Conservation (phyloP, 371 early-diverging fungal species). For the Dinochytrium kinnereticum region DNA sequence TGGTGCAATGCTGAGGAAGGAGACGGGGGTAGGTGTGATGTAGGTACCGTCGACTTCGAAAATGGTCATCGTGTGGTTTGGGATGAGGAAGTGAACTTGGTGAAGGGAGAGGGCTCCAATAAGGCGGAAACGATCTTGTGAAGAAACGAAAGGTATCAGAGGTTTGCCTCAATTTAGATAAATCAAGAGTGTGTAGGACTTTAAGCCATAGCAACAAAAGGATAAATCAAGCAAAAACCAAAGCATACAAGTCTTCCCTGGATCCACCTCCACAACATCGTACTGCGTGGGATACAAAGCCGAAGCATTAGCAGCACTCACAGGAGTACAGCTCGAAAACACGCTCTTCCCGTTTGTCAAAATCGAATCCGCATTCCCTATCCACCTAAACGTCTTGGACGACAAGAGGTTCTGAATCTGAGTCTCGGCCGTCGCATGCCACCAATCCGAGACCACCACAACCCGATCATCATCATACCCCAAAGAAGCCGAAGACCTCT, state of each 20-base stretch:
- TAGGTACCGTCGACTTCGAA: conserved; percentile 9
- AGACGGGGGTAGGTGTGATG: conserved; percentile 46
- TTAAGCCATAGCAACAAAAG: neutral
- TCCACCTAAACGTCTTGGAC: neutral
- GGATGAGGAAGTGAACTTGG: conserved; percentile 1
- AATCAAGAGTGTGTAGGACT: neutral
- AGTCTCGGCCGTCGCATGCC: neutral
- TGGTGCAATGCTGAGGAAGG: conserved; percentile 27
- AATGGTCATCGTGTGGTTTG: conserved; percentile 7
- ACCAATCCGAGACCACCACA: neutral
- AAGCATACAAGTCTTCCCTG: neutral
- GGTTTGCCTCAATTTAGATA: neutral
- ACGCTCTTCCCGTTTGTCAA: conserved; percentile 1
- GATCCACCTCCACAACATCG: neutral
- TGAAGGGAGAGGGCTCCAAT: neutral
- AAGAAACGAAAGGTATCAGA: too few relatives aligned
- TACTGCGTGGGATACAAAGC: neutral
- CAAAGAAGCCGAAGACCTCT: neutral
- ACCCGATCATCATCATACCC: neutral
- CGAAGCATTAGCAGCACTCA: neutral
- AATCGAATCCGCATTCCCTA: neutral
- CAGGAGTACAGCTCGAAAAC: neutral
- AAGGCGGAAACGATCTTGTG: conserved; percentile 13
- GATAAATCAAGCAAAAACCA: neutral
- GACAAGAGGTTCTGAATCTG: neutral